A percentile compares a stretch with the other conserved stretches of the same genome.
phyloP scores from a whole-genome alignment of 2,329 filamentous ascomycete species.

The Acrocalymma vagum region DNA sequence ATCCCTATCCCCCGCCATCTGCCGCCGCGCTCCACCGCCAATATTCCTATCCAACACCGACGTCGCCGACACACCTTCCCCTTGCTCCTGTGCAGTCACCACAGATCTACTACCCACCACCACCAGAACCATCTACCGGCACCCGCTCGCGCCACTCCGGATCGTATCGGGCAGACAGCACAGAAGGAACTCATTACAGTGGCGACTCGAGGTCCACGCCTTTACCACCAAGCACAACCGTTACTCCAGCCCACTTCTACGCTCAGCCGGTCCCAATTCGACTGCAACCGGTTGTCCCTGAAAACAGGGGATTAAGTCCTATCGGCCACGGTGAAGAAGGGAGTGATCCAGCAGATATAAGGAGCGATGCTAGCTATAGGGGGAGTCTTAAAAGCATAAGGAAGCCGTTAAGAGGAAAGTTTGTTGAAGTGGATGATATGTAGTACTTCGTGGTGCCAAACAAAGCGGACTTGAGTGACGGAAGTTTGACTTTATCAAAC shows the following conservation, averaged over 20 bases:
- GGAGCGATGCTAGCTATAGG: too few species aligned
- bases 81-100: slow-evolving; percentile 19
- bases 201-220: slow-evolving; percentile 14
- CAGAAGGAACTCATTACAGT: slow-evolving; percentile 26
- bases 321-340: too few species aligned
- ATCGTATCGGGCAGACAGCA: slow-evolving; percentile 22
- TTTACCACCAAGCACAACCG: slow-evolving; percentile 26
- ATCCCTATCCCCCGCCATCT: slow-evolving; percentile 25
- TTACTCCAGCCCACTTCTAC: slow-evolving; percentile 47
- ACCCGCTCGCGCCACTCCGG: slow-evolving; percentile 20
- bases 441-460: too few species aligned
- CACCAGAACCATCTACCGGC: slow-evolving; percentile 24
- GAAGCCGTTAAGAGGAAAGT: too few species aligned
- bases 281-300: too few species aligned
- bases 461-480: too few species aligned
- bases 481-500: too few species aligned
- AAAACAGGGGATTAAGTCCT: too few species aligned
- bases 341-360: too few species aligned
- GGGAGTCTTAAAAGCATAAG: too few species aligned
- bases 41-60: slow-evolving; percentile 32
- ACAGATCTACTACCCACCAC: slow-evolving; percentile 40
- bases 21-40: slow-evolving; percentile 26
- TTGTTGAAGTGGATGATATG: too few species aligned
- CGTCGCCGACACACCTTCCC: slow-evolving; percentile 20
- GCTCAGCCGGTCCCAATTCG: slow-evolving; percentile 35